A percentile compares a stretch with the other conserved stretches of the same genome.
Evolutionary conservation across 164 flowering plant genomes (phyloP).

Genomic region (Amborella trichopoda): DNA sequence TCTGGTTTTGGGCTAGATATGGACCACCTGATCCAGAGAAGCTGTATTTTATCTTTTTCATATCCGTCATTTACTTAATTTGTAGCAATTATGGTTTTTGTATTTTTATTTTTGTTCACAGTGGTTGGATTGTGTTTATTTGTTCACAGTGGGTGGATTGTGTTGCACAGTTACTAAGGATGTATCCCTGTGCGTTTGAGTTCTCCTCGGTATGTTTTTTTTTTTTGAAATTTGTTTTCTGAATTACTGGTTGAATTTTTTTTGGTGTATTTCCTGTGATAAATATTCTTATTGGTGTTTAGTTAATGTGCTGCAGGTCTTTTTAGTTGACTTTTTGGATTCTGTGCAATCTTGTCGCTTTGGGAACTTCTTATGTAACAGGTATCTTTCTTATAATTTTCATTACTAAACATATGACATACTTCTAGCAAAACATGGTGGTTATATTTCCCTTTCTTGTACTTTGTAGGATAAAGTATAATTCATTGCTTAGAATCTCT

Average conservation of each 20-base stretch:
- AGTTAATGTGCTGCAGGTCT: constrained; percentile 41
- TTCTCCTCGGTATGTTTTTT: constrained; percentile 54
- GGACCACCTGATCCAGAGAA: no score
- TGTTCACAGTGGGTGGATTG: constrained; percentile 93
- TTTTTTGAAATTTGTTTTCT: constrained; percentile 1
- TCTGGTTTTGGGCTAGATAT: no score
- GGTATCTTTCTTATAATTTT: constrained; percentile 29
- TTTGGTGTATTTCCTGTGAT: neutral
- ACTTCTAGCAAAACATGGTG: no score
- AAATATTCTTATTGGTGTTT: constrained; percentile 5
- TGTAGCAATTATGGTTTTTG: neutral
- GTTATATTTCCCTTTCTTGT: no score
- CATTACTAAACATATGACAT: neutral
- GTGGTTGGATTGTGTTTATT: neutral
- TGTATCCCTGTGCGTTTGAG: constrained; percentile 98
- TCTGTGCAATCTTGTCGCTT: constrained; percentile 86
- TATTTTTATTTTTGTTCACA: neutral
- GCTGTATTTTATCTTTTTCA: neutral
- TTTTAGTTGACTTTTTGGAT: constrained; percentile 87
- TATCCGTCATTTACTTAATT: neutral
- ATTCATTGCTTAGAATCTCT: no score
- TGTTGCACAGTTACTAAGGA: constrained; percentile 83
- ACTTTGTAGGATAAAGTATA: no score
- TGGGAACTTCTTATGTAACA: constrained; percentile 95
- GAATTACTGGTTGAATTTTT: neutral